phyloP scores from a whole-genome alignment of 352 stramenopile species.

The Phytophthora macrochlamydospora region DNA sequence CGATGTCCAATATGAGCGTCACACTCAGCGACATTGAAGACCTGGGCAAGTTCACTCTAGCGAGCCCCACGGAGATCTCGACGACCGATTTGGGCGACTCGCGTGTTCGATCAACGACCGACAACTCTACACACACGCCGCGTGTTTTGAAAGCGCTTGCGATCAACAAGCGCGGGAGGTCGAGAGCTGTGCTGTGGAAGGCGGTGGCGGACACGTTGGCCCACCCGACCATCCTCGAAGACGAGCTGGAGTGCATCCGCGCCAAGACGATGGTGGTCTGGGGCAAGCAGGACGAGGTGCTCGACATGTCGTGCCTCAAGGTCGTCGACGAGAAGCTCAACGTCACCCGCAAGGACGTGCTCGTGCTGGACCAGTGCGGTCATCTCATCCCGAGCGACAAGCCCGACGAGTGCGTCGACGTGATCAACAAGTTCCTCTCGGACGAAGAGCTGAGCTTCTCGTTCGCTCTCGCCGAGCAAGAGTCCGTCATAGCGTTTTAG shows the following conservation, averaged over 20 bases:
- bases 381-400: conserved; percentile 69
- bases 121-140: conserved; percentile 34
- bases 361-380: conserved; percentile 64
- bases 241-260: conserved; percentile 55
- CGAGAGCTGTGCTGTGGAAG: conserved; percentile 53
- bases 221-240: conserved; percentile 62
- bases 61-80: conserved; percentile 56
- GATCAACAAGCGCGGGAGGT: conserved; percentile 26
- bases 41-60: conserved; percentile 52
- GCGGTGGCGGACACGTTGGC: conserved; percentile 62
- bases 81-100: conserved; percentile 41
- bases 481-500: conserved; percentile 31
- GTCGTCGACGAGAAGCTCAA: conserved; percentile 58
- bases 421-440: conserved; percentile 66
- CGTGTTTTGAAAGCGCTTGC: conserved; percentile 31
- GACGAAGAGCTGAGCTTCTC: conserved; percentile 39
- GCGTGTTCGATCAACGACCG: conserved; percentile 16
- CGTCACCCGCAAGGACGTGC: conserved; percentile 41
- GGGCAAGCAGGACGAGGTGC: conserved; percentile 67
- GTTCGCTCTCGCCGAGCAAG: conserved; percentile 26
- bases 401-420: conserved; percentile 47
- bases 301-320: conserved; percentile 66
- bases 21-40: conserved; percentile 55
- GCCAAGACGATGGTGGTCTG: conserved; percentile 66
- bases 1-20: conserved; percentile 62